Conservation (phyloP, 2,329 filamentous ascomycete species). For the Diaporthe vexans region DNA sequence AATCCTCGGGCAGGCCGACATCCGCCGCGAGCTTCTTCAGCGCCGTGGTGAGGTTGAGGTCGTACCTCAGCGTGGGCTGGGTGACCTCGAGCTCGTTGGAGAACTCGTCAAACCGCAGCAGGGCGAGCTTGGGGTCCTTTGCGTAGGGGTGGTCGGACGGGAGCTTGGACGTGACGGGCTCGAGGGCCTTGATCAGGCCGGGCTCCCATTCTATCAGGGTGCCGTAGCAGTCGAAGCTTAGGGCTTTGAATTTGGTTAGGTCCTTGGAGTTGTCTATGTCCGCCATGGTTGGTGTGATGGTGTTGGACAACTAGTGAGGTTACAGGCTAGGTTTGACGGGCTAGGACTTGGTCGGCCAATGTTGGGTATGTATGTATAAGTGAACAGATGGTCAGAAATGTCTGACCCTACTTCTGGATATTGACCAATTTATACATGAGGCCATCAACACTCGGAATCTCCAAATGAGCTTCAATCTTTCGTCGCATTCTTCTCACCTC, state of each 20-base stretch:
- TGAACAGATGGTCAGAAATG: neutral
- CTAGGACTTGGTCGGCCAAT: neutral
- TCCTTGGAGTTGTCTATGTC: conserved; percentile 32
- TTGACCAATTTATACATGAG: neutral
- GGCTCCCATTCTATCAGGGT: conserved; percentile 84
- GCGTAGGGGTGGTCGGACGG: conserved; percentile 54
- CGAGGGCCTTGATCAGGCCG: conserved; percentile 71
- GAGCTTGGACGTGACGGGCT: conserved; percentile 61
- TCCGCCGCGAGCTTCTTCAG: conserved; percentile 62
- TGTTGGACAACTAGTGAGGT: neutral
- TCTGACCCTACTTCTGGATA: neutral
- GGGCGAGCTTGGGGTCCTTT: conserved; percentile 56
- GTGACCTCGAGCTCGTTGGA: conserved; percentile 65
- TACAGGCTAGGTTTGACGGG: neutral
- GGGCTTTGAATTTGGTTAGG: conserved; percentile 53
- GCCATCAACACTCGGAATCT: neutral
- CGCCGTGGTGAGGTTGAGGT: conserved; percentile 66
- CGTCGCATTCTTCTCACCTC: neutral
- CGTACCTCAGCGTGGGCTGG: conserved; percentile 72
- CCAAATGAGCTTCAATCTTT: neutral
- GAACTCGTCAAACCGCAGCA: conserved; percentile 58
- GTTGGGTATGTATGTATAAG: too few relatives aligned
- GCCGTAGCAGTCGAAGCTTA: conserved; percentile 85
- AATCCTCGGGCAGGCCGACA: conserved; percentile 51
- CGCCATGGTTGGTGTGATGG: conserved; percentile 22